Evolutionary conservation across 169 alveolate genomes (phyloP).

Genomic region (Amoebophrya sp.): DNA sequence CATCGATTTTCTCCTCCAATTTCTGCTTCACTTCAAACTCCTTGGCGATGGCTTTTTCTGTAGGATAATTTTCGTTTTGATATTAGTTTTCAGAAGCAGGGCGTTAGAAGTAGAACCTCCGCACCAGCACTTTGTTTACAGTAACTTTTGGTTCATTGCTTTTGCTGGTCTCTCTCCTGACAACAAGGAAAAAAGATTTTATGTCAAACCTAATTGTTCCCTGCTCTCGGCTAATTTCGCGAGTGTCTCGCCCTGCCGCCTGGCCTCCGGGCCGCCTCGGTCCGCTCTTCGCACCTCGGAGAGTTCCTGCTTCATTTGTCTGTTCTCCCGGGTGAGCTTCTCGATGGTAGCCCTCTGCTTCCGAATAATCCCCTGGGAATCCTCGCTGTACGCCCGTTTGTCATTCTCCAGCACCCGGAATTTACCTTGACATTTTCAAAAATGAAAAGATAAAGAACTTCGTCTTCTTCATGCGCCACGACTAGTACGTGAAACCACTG

Average conservation of each 20-base stretch:
- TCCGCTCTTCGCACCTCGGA: neutral
- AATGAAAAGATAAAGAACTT: too few relatives aligned
- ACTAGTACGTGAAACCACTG: too few relatives aligned
- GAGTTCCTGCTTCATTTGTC: conserved; percentile 46
- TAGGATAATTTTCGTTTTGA: too few relatives aligned
- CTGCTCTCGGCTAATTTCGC: neutral
- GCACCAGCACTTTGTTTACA: too few relatives aligned
- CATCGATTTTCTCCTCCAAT: neutral
- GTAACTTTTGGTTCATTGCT: too few relatives aligned
- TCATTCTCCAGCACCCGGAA: conserved; percentile 40
- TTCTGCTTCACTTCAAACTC: neutral
- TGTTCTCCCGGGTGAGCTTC: conserved; percentile 48
- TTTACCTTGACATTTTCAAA: neutral
- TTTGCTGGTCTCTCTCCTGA: too few relatives aligned
- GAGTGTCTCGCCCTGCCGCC: neutral
- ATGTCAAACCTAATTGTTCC: neutral
- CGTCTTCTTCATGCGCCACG: too few relatives aligned
- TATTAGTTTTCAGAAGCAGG: too few relatives aligned
- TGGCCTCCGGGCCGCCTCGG: conserved; percentile 7
- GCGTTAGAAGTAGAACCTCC: too few relatives aligned
- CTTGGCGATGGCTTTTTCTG: neutral
- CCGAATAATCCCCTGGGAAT: conserved; percentile 45
- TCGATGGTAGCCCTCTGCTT: conserved; percentile 50
- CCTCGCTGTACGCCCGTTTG: conserved; percentile 48
- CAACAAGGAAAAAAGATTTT: too few relatives aligned